Evolutionary conservation across 1,139 yeast species (phyloP), one percentile per base, ranked within the genome.

Genomic region (Protomyces lactucae-debilis): DNA sequence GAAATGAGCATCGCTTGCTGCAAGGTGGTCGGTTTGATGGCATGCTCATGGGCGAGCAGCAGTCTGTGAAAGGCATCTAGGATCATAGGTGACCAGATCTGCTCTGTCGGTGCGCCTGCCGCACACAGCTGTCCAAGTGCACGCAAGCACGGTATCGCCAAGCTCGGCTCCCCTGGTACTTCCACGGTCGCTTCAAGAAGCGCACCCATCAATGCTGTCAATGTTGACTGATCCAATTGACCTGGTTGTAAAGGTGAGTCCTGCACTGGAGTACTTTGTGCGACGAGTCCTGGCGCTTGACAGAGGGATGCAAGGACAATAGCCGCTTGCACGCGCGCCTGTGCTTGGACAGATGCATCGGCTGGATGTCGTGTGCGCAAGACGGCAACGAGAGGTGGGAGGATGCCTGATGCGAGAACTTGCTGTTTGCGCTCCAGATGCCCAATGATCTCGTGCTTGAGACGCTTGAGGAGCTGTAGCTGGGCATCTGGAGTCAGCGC

Each of bases 401-500:
- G 69, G 12, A 73, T 67, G 12, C 72, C 72, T 16, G 69, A 68
- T 12, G 67, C 68, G 25, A 72, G 67, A 43, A 69, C 72, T 37
- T 65, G 67, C 28, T 69, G 69, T 66, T 75, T 75, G 61, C 73
- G 72, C 39, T 73, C 75, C 51, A 71, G 70, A 60, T 75, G 77
- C 18, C 78, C 78, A 45, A 76, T 75, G n/a, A 75, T 67, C 10
- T 72, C 68, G 66, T 74, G 73, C 65, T 75, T 75, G 55, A 75
- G 68, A 25, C 67, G 60, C 57, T 69, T 64, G 46, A 76, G 68
- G 14, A 70, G 73, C 3, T 40, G 25, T 4, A 65, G 61, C 59
- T 64, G 69, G 23, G 46, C 55, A 6, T 46, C 59, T 32, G 48
- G 28, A 12, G 51, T 46, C 21, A 21, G 46, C 43, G 53, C 12